Base-by-base conservation (phyloP, 129 eudicot species). In the Centaurea solstitialis region DNA sequence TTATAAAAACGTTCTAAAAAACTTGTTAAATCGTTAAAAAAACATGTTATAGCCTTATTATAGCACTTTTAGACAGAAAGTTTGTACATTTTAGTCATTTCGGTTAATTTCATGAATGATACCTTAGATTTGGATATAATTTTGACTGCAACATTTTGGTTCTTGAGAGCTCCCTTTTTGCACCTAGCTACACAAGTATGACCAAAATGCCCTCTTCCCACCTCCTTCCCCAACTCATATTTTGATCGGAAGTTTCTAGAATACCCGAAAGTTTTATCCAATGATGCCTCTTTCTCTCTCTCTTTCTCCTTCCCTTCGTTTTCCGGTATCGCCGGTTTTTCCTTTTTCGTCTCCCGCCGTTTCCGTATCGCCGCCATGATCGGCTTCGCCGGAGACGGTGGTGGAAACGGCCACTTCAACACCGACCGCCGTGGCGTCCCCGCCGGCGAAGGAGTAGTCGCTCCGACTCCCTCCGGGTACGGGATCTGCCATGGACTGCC, bases 351-450 rank as follows among this genome's bases (percentile, higher is more conserved):
- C 20, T 85, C 88, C 68, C 87, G 87, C 73, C 98, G 81, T 64
- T 93, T 89, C 90, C 90, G 9, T 18, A 95, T 68, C 75, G 88
- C 92, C 79, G 98, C 87, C 94, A 92, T 90, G 77, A 94, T 92
- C 74, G 98, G 98, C 86, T 88, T 95, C 69, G 98, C 99, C 87
- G 99, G 99, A 2, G 97, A 95, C 76, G 99, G 99, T 13, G 99
- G 99, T 13, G 99, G 99, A 30, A 95, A 88, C 80, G 98, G 98
- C 98, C 98, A 95, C 77, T 89, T 90, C 82, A 93, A 84, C 70
- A 81, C 73, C 79, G 65, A 17, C 2, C 89, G 78, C 74, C 84
- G 76, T 0, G 98, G 98, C 8, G 99, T 91, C 84, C 90, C 84
- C 81, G 97, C 89, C 79, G 98, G 99, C 1, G 94, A 90, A 40